Conservation (phyloP, 192 early-diverging fungal species). For the Mortierella antarctica region DNA sequence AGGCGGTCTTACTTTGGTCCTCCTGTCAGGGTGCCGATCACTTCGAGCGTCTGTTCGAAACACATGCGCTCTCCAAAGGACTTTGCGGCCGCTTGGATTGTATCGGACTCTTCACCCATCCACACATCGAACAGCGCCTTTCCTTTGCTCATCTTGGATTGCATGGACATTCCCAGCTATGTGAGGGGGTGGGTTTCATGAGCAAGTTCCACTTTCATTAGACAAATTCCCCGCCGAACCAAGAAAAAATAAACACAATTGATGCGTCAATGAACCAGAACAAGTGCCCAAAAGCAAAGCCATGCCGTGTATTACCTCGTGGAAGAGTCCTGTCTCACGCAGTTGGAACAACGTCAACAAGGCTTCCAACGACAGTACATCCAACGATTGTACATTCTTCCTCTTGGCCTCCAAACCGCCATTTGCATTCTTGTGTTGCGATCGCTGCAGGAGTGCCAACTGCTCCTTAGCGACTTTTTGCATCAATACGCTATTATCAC, state of each 20-base stretch:
- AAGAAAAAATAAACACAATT: too few relatives aligned
- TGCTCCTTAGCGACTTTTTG: slow-evolving; percentile 84
- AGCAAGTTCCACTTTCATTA: neutral
- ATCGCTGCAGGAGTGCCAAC: slow-evolving; percentile 59
- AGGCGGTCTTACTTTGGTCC: slow-evolving; percentile 30
- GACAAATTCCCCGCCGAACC: neutral
- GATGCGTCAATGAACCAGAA: too few relatives aligned
- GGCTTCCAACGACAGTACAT: slow-evolving; percentile 54
- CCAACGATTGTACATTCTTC: slow-evolving; percentile 56
- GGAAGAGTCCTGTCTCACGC: slow-evolving; percentile 57
- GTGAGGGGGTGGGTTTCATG: neutral
- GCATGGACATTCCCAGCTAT: slow-evolving; percentile 62
- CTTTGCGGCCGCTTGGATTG: slow-evolving; percentile 72
- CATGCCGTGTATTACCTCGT: slow-evolving; percentile 42
- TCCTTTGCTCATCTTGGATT: slow-evolving; percentile 61
- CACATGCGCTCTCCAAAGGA: slow-evolving; percentile 74
- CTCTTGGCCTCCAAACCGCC: too few relatives aligned
- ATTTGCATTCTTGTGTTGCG: too few relatives aligned
- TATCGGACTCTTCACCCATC: slow-evolving; percentile 81
- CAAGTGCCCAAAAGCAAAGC: neutral
- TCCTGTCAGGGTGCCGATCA: slow-evolving; percentile 37
- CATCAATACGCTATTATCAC: slow-evolving; percentile 81
- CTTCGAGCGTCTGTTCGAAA: slow-evolving; percentile 66
- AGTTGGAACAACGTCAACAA: slow-evolving; percentile 62
- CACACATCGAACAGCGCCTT: slow-evolving; percentile 74